phyloP scores from a whole-genome alignment of 169 alveolate genomes.

The Eimeria maxima region DNA sequence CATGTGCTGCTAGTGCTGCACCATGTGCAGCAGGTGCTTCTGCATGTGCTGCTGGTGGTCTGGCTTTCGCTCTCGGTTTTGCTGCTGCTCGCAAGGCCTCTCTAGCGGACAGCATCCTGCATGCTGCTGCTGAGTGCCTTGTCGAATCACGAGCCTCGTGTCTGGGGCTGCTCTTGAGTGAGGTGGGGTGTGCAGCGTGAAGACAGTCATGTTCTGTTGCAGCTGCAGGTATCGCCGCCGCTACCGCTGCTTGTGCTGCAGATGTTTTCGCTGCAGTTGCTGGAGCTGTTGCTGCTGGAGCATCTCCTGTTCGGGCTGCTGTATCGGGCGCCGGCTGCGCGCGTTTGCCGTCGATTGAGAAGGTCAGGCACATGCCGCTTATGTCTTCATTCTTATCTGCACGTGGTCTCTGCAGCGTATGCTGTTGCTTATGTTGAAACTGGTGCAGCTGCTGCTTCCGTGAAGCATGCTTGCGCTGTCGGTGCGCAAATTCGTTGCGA shows the following conservation, averaged over 20 bases:
- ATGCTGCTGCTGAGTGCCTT: slow-evolving; percentile 6
- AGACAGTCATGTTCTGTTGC: neutral
- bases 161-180: neutral
- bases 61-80: neutral
- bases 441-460: slow-evolving; percentile 13
- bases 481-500: slow-evolving; percentile 49
- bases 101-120: slow-evolving; percentile 1
- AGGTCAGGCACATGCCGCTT: neutral
- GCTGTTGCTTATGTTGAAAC: neutral
- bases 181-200: no score
- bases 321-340: neutral
- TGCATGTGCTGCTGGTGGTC: no score
- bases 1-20: neutral
- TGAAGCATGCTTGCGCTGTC: slow-evolving; percentile 52
- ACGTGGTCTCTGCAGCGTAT: neutral
- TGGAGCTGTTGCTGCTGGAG: slow-evolving; percentile 1
- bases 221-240: neutral
- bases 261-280: neutral
- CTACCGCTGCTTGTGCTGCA: neutral
- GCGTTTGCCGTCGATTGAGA: slow-evolving; percentile 25
- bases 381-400: neutral
- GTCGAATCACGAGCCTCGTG: neutral
- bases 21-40: no score
- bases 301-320: neutral
- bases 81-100: slow-evolving; percentile 8